Conservation (phyloP, 345 rosid species). For the Ceriops zippeliana region DNA sequence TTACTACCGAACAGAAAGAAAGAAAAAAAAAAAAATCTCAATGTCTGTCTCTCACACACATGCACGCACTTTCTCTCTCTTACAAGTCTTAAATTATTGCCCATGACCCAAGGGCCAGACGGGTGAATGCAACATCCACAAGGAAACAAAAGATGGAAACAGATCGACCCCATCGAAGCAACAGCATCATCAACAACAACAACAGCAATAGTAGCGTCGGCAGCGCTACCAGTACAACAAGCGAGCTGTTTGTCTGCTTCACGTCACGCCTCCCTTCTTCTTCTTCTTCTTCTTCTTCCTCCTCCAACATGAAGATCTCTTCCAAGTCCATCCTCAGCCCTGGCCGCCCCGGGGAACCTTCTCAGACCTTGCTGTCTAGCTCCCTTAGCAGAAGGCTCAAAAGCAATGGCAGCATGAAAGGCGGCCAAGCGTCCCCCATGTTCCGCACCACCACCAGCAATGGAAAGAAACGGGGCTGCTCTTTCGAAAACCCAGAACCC, state of each 20-base stretch:
- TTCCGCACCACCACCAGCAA: slow-evolving; percentile 38
- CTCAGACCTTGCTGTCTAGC: slow-evolving; percentile 74
- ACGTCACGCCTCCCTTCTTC: slow-evolving; percentile 79
- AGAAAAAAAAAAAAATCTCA: too few relatives aligned
- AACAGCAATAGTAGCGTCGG: not conserved
- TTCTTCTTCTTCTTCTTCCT: slow-evolving; percentile 57
- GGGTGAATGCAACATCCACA: not conserved
- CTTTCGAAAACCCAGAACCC: slow-evolving; percentile 77
- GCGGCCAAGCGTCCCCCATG: slow-evolving; percentile 88
- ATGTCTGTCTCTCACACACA: not conserved
- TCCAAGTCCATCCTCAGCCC: slow-evolving; percentile 82
- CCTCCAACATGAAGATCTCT: slow-evolving; percentile 66
- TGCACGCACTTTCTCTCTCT: not conserved
- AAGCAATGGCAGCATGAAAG: slow-evolving; percentile 66
- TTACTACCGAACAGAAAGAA: too few relatives aligned
- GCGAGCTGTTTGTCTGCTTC: slow-evolving; percentile 81
- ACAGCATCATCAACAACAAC: slow-evolving; percentile 29
- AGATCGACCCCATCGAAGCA: slow-evolving; percentile 71
- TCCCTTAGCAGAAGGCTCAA: slow-evolving; percentile 78
- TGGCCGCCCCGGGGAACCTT: slow-evolving; percentile 47
- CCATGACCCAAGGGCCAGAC: not conserved
- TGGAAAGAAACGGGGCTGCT: slow-evolving; percentile 58
- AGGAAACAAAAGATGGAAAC: slow-evolving; percentile 40
- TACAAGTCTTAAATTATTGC: not conserved
- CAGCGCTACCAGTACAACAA: slow-evolving; percentile 7